These are phyloP conservation scores for Penicillium mononematosum DNA, from an alignment of 495 filamentous ascomycete species.

Conservation along the genomic window DNA sequence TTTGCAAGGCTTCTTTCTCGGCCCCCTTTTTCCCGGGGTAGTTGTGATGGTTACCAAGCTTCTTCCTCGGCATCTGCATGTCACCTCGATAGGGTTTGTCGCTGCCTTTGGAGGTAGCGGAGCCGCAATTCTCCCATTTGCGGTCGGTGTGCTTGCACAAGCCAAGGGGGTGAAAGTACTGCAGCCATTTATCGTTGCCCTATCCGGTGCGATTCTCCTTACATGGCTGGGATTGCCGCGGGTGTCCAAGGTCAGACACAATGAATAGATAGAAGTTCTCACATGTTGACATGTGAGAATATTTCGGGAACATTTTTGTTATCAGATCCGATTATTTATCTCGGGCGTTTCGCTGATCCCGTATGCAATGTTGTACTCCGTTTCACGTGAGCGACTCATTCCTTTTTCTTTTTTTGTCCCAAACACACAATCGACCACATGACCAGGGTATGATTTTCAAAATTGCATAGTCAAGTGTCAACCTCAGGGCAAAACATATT, in stretches of 20 bases:
- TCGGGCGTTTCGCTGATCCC: not conserved
- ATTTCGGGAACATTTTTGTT: not conserved
- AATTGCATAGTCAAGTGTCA: not conserved
- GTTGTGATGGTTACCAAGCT: constrained; percentile 80
- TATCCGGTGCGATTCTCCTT: constrained; percentile 58
- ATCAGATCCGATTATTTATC: constrained; percentile 15
- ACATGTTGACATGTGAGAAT: constrained; percentile 8
- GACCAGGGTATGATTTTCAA: not conserved
- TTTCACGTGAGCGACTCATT: not conserved
- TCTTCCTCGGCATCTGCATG: constrained; percentile 73
- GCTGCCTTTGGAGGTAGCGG: constrained; percentile 78
- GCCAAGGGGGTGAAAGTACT: constrained; percentile 73
- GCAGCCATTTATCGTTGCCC: constrained; percentile 71
- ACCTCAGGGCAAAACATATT: not conserved
- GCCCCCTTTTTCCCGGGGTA: constrained; percentile 67
- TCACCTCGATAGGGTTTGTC: constrained; percentile 79
- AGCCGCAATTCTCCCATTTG: constrained; percentile 79
- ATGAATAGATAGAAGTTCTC: constrained; percentile 13
- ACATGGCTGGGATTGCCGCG: constrained; percentile 54
- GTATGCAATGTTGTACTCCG: not conserved
- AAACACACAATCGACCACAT: no score
- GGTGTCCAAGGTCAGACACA: constrained; percentile 21
- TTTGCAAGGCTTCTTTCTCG: constrained; percentile 70
- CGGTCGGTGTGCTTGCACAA: constrained; percentile 80
- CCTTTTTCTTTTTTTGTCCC: not conserved